Evolutionary conservation across 73 alveolate genomes (phyloP).

Genomic region (Halteria grandinella): DNA sequence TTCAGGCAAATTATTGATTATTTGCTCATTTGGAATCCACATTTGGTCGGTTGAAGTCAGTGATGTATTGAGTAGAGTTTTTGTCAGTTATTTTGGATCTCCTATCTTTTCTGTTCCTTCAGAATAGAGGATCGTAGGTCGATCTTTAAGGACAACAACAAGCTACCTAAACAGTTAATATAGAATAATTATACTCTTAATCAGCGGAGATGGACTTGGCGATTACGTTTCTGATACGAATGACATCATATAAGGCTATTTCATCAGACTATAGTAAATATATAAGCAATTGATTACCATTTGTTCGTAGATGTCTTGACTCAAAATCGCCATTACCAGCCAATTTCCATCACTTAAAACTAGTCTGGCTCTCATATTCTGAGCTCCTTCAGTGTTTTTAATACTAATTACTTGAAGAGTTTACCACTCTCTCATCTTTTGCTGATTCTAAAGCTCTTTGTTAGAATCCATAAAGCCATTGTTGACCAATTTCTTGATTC

Average conservation of each 20-base stretch:
- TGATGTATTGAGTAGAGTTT: too few relatives aligned
- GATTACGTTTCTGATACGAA: background rate
- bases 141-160: background rate
- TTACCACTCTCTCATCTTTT: too few relatives aligned
- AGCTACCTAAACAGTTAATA: background rate
- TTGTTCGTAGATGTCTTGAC: constrained; percentile 19
- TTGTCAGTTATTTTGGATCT: constrained; percentile 9
- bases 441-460: too few relatives aligned
- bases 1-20: background rate
- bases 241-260: background rate
- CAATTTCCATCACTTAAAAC: constrained; percentile 38
- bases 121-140: constrained; percentile 2
- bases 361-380: constrained; percentile 38
- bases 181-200: constrained; percentile 13
- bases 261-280: constrained; percentile 7
- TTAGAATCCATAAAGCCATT: too few relatives aligned
- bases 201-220: background rate
- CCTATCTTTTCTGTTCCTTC: background rate
- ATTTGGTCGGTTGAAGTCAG: too few relatives aligned
- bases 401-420: constrained; percentile 12
- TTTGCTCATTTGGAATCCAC: background rate
- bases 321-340: constrained; percentile 13
- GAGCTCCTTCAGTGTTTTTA: background rate
- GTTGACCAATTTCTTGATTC: too few relatives aligned
- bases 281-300: constrained; percentile 4